Evolutionary conservation across 2,329 filamentous ascomycete genomes (phyloP), one percentile per base, ranked within the genome.

Genomic region (Cladosporium austrohemisphaericum): DNA sequence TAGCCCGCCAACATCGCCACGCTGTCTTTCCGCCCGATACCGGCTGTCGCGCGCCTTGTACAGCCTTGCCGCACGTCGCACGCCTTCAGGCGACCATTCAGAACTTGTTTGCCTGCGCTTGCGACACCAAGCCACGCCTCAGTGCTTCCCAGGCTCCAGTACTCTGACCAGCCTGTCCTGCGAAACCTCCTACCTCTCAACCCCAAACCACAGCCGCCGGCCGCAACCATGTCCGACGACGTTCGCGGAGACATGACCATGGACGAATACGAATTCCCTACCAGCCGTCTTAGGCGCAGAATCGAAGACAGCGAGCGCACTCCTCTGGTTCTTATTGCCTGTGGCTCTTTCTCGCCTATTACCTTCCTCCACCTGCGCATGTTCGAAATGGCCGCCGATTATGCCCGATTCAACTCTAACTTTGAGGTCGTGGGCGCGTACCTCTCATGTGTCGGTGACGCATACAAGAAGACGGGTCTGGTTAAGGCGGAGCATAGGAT

Each of bases 351-450:
- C 62, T 65, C 55, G 46, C 61, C 66, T 41, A 61, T 69, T 60
- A 65, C 64, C 47, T 86, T 86, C 62, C 76, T 90, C 22, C 87
- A 92, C 65, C 72, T 93, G 55, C 84, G 87, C 65, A 92, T 94
- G 85, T 92, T 93, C 64, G 86, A 89, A 62, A 89, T 94, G 82
- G 87, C 86, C 1, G 80, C 83, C 58, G 87, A 93, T 69, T 91
- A 86, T 68, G 83, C 83, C 58, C 83, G 84, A 56, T 85, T 86
- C 67, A 84, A 82, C 65, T 83, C 81, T 19, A 74, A 86, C 46
- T 96, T 86, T 65, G 90, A 96, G 67, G 81, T 96, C 26, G 77
- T 95, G 36, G 91, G 88, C 54, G 89, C 88, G 45, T 95, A 92
- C 66, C 74, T 92, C 55, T 88, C 84, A 19, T 87, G 87, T n/a